These are phyloP conservation scores for Prunus mongolica DNA, from an alignment of 306 rosid genomes.

Conservation along the genomic window DNA sequence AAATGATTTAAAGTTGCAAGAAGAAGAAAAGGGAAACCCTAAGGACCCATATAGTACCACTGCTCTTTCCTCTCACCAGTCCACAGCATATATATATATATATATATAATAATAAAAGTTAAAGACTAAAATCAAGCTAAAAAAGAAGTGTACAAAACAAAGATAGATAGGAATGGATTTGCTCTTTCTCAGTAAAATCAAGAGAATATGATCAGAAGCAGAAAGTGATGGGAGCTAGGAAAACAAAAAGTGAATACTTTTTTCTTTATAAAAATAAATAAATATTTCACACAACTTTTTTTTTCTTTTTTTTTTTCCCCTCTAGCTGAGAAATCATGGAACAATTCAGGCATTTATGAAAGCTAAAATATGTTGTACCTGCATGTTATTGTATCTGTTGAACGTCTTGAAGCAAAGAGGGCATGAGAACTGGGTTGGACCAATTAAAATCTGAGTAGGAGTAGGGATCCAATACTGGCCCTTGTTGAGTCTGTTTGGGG, in stretches of 20 bases:
- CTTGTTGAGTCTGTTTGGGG: slow-evolving; percentile 46
- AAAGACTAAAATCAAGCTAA: slow-evolving; percentile 42
- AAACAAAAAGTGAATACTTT: background rate
- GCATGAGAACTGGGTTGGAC: slow-evolving; percentile 92
- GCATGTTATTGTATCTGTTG: slow-evolving; percentile 97
- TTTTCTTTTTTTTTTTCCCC: background rate
- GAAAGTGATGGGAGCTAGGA: slow-evolving; percentile 16
- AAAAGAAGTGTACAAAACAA: slow-evolving; percentile 29
- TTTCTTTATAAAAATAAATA: background rate
- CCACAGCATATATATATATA: background rate
- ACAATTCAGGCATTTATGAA: slow-evolving; percentile 1
- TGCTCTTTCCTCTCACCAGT: no score
- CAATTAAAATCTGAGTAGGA: slow-evolving; percentile 84
- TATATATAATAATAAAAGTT: slow-evolving; percentile 18
- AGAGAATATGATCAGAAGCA: slow-evolving; percentile 37
- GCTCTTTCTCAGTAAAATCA: slow-evolving; percentile 37
- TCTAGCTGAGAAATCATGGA: background rate
- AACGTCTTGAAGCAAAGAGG: slow-evolving; percentile 96
- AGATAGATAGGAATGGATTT: slow-evolving; percentile 24
- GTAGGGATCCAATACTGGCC: slow-evolving; percentile 98
- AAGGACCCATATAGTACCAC: slow-evolving; percentile 23
- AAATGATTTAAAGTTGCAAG: slow-evolving; percentile 21
- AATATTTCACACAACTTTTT: background rate
- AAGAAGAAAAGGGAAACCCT: slow-evolving; percentile 32
- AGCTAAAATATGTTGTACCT: slow-evolving; percentile 34